These are phyloP conservation scores for Truncatella angustata DNA, from an alignment of 2,329 filamentous ascomycete genomes.

Conservation along the genomic window DNA sequence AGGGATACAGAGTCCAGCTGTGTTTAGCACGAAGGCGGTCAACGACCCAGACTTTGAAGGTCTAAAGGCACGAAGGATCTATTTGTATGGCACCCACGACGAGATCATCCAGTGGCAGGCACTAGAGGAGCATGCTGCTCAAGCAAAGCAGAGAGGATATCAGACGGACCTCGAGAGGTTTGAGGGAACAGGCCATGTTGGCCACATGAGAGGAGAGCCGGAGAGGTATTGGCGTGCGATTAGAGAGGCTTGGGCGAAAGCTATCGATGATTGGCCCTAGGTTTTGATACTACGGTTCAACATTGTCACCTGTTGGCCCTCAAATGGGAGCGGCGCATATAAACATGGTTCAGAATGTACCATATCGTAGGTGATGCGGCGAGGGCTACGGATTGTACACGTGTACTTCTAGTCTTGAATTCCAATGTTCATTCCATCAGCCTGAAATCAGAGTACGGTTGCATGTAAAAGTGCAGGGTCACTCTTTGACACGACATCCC, in stretches of 20 bases:
- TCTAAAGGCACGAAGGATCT: conserved; percentile 44
- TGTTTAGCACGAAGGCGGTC: conserved; percentile 36
- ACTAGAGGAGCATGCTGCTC: conserved; percentile 51
- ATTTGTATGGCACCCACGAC: conserved; percentile 59
- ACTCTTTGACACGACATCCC: no score
- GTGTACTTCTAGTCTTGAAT: no score
- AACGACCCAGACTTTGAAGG: conserved; percentile 34
- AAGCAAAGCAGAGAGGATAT: conserved; percentile 48
- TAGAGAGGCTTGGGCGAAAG: not conserved
- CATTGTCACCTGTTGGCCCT: no score
- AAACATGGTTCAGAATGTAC: no score
- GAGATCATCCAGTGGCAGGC: conserved; percentile 54
- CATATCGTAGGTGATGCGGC: no score
- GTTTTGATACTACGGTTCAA: no score
- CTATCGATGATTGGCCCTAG: no score
- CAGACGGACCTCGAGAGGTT: conserved; percentile 50
- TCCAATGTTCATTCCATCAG: no score
- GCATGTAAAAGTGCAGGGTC: no score
- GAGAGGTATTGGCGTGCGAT: conserved; percentile 52
- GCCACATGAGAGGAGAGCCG: conserved; percentile 56
- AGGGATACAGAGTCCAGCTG: conserved; percentile 39
- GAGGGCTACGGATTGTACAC: no score
- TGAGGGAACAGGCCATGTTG: conserved; percentile 58
- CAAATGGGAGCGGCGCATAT: no score
- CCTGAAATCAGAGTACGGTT: no score